Conservation (phyloP, 768 basidiomycete species). For the Termitomyces sp. region DNA sequence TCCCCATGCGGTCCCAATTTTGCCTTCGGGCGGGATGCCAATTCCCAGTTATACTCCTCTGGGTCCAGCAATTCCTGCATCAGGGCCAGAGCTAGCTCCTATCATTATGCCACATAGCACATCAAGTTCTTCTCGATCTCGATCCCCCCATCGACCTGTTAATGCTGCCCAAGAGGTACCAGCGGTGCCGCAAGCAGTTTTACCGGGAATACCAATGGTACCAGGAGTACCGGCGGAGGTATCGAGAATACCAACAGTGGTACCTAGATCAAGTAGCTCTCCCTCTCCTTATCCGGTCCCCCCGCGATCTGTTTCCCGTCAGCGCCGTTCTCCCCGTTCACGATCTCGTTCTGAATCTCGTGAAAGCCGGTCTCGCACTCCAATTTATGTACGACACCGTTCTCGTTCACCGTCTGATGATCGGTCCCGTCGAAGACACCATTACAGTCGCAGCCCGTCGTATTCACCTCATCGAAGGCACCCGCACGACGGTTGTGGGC, state of each 20-base stretch:
- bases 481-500: not conserved
- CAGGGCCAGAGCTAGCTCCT: not conserved
- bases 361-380: constrained; percentile 4
- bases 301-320: not conserved
- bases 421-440: not conserved
- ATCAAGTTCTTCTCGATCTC: not conserved
- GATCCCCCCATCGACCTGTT: constrained; percentile 1
- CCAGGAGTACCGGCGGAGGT: not conserved
- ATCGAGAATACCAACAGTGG: not conserved
- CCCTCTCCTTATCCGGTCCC: not conserved
- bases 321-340: constrained; percentile 15
- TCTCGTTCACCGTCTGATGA: not conserved
- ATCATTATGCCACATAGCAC: not conserved
- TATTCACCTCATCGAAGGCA: not conserved
- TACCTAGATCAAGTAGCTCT: not conserved
- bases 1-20: not conserved
- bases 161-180: not conserved
- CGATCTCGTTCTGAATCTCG: not conserved
- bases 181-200: not conserved
- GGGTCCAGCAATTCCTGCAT: not conserved
- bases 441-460: not conserved
- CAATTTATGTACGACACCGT: not conserved
- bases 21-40: not conserved
- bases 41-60: no score
- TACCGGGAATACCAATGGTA: no score